Evolutionary conservation across 1,139 yeast genomes (phyloP), one percentile per base, ranked within the genome.

Genomic region (Wickerhamomyces sp.): DNA sequence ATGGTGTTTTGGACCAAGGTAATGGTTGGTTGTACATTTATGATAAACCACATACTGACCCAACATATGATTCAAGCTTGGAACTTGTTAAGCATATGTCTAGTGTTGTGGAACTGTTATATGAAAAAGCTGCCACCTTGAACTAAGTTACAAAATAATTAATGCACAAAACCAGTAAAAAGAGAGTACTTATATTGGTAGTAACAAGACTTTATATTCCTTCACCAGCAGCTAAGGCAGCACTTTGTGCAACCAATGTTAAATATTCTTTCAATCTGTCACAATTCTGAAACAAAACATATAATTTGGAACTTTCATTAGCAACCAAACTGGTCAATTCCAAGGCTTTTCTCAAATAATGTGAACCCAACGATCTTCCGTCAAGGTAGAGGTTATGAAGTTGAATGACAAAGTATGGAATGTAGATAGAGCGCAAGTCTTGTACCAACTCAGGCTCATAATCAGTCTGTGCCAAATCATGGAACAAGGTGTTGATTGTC

Each of bases 1-100:
- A 82, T 54, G 99, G 98, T 31, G 97, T 93, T 30, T 70, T 91
- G 51, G 98, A 91, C 59, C 99, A 91, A 66, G 98, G 98, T 30
- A 89, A 89, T 57, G 98, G 98, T 6, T 91, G 97, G 96, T 73
- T 91, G 49, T 81, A 88, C 49, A 78, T 91, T 40, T 91, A 86
- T 54, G 94, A 87, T 42, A 87, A 89, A 55, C 96, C 96, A 31
- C 78, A 76, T 55, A 77, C 79, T 44, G 97, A 91, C 59, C 86
- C 88, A 28, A 81, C 94, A 30, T 93, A 91, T 55, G 94, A 84
- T 46, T 79, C 91, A 32, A 85, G 95, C 26, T 73, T 91, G 47
- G 94, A 85, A 40, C 76, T 94, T 51, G 78, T 93, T 38, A 85
- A 84, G 58, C 85, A 86, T 55, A 79, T 91, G 77, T 82, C 93